Conservation (phyloP, 2,329 filamentous ascomycete species). For the Beauveria asiatica region DNA sequence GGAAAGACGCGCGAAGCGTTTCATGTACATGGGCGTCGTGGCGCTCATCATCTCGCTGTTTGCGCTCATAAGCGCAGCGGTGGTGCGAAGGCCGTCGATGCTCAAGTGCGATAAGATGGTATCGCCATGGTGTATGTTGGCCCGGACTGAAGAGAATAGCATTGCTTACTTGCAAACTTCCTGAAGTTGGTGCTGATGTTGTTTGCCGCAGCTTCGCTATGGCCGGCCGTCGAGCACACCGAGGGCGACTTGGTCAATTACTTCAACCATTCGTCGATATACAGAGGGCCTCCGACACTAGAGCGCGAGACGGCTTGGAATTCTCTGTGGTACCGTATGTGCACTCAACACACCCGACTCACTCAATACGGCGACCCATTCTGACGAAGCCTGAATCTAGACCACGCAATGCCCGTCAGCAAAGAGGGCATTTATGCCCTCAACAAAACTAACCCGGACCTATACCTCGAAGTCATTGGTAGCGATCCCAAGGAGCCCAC, state of each 20-base stretch:
- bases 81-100: constrained; percentile 3
- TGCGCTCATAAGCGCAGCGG: not conserved
- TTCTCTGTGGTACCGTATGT: constrained; percentile 10
- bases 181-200: not conserved
- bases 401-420: constrained; percentile 6
- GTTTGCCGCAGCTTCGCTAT: not conserved
- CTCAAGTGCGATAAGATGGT: constrained; percentile 8
- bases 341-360: not conserved
- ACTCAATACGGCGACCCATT: not conserved
- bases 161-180: not conserved
- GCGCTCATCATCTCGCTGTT: not conserved
- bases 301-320: constrained; percentile 12
- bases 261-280: constrained; percentile 12
- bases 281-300: constrained; percentile 10
- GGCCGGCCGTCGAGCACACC: constrained; percentile 5
- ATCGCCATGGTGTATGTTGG: constrained; percentile 6
- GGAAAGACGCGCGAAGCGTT: constrained; percentile 1
- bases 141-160: not conserved
- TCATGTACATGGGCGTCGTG: not conserved
- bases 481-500: constrained; percentile 5
- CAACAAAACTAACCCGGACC: constrained; percentile 4
- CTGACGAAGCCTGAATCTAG: not conserved
- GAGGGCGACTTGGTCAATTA: constrained; percentile 10
- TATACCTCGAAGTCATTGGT: constrained; percentile 7
- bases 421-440: constrained; percentile 3